A percentile compares a stretch with the other conserved stretches of the same genome.
Evolutionary conservation across 371 early-diverging fungal species (phyloP).

Genomic region (Synchytrium microbalum): DNA sequence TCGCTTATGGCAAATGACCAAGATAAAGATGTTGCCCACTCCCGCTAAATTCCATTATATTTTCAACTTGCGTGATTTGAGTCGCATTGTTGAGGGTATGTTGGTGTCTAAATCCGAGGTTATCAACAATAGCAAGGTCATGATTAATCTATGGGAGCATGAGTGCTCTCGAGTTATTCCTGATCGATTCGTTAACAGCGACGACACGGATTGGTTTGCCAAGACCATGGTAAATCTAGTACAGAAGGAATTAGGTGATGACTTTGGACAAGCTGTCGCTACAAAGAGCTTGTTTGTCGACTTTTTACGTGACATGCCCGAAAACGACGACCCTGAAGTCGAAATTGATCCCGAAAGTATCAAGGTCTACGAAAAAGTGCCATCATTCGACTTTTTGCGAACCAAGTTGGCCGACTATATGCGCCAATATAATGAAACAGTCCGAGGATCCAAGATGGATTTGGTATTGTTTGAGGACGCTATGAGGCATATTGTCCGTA

Average conservation of each 20-base stretch:
- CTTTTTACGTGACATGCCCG: conserved; percentile 51
- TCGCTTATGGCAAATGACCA: conserved; percentile 52
- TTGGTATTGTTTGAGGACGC: conserved; percentile 57
- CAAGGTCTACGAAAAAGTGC: conserved; percentile 51
- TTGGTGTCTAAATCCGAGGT: conserved; percentile 41
- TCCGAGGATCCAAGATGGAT: conserved; percentile 53
- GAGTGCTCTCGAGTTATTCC: conserved; percentile 53
- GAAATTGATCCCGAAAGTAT: conserved; percentile 48
- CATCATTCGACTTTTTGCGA: conserved; percentile 42
- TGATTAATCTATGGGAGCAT: conserved; percentile 51
- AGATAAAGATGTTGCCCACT: conserved; percentile 55
- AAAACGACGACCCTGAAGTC: conserved; percentile 48
- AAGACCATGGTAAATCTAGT: conserved; percentile 33
- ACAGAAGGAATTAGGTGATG: conserved; percentile 47
- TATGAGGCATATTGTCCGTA: conserved; percentile 50
- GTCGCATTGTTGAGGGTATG: conserved; percentile 54
- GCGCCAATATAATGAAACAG: conserved; percentile 51
- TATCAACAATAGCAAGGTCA: conserved; percentile 33
- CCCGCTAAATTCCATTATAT: conserved; percentile 62
- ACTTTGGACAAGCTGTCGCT: conserved; percentile 23
- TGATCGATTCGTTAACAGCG: conserved; percentile 48
- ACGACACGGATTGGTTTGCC: conserved; percentile 53
- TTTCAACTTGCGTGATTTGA: conserved; percentile 54
- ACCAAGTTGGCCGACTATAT: conserved; percentile 42
- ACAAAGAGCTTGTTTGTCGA: conserved; percentile 42